A percentile compares a stretch with the other conserved stretches of the same genome.
phyloP scores from a whole-genome alignment of 2,329 filamentous ascomycete species.

The Magnaporthiopsis rhizophila region DNA sequence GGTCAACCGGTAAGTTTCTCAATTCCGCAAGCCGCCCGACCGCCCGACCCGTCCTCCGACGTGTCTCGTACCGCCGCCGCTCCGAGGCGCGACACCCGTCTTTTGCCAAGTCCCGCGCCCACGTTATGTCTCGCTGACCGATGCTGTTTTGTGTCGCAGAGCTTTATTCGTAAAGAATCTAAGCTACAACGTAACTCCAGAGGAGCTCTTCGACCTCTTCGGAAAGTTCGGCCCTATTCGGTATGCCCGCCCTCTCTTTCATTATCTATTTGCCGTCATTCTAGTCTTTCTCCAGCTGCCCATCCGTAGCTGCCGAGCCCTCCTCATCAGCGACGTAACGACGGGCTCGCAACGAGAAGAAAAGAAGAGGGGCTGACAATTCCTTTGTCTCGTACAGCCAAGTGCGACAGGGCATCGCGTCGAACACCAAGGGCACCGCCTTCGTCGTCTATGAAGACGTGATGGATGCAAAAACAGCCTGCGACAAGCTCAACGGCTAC shows the following conservation, averaged over 20 bases:
- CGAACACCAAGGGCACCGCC: conserved; percentile 94
- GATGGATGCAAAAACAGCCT: conserved; percentile 96
- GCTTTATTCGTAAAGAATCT: conserved; percentile 99
- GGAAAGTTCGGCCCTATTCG: conserved; percentile 94
- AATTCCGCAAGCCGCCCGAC: conserved; percentile 7
- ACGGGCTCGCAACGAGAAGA: background rate
- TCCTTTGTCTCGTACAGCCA: conserved; percentile 51
- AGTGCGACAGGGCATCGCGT: conserved; percentile 96
- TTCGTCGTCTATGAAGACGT: conserved; percentile 99
- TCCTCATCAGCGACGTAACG: too few species aligned
- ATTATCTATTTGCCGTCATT: background rate
- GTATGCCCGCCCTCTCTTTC: conserved; percentile 43
- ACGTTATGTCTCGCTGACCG: conserved; percentile 16
- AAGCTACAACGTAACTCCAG: conserved; percentile 98
- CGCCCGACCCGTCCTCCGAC: conserved; percentile 17
- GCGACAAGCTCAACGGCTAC: conserved; percentile 99
- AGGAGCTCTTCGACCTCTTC: conserved; percentile 98
- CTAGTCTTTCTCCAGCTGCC: background rate
- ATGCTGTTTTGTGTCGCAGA: conserved; percentile 40
- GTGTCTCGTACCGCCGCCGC: conserved; percentile 5
- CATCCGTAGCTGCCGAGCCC: background rate
- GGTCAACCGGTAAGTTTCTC: conserved; percentile 80
- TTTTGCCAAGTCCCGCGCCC: background rate
- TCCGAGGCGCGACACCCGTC: background rate
- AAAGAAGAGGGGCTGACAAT: background rate